A percentile compares a stretch with the other conserved stretches of the same genome.
These are phyloP conservation scores for Lichtheimia corymbifera DNA, from an alignment of 371 early-diverging fungal genomes.

Conservation along the genomic window DNA sequence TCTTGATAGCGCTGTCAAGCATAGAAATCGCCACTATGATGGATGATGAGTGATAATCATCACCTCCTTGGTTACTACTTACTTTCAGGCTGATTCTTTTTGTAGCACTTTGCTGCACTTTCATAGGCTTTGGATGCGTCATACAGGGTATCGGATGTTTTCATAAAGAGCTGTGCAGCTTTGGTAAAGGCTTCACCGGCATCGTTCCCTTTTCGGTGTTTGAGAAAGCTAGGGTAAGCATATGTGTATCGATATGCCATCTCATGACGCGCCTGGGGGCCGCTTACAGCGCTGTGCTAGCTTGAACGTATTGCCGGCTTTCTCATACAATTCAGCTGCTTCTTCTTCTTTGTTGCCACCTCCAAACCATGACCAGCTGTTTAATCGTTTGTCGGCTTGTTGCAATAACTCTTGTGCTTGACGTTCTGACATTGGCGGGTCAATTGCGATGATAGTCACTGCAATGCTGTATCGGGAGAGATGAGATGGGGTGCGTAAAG, in stretches of 20 bases:
- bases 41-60: neutral
- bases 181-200: conserved; percentile 89
- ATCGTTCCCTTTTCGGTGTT: conserved; percentile 70
- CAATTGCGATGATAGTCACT: neutral
- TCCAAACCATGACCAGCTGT: conserved; percentile 81
- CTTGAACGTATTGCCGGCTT: conserved; percentile 91
- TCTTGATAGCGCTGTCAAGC: conserved; percentile 71
- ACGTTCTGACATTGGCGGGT: conserved; percentile 67
- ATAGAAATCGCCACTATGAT: conserved; percentile 72
- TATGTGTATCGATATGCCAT: conserved; percentile 2
- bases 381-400: conserved; percentile 76
- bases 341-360: conserved; percentile 85
- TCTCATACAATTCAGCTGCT: conserved; percentile 88
- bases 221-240: too few relatives aligned
- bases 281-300: conserved; percentile 83
- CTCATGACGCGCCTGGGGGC: neutral
- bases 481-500: neutral
- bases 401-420: conserved; percentile 72
- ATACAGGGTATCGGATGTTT: conserved; percentile 67
- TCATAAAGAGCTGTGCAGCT: conserved; percentile 70
- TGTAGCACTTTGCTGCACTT: conserved; percentile 86
- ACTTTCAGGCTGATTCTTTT: conserved; percentile 82
- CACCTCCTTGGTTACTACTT: neutral
- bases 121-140: conserved; percentile 86
- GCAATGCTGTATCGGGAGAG: neutral